These are phyloP conservation scores for Evernia prunastri DNA, from an alignment of 495 filamentous ascomycete species.

Conservation along the genomic window DNA sequence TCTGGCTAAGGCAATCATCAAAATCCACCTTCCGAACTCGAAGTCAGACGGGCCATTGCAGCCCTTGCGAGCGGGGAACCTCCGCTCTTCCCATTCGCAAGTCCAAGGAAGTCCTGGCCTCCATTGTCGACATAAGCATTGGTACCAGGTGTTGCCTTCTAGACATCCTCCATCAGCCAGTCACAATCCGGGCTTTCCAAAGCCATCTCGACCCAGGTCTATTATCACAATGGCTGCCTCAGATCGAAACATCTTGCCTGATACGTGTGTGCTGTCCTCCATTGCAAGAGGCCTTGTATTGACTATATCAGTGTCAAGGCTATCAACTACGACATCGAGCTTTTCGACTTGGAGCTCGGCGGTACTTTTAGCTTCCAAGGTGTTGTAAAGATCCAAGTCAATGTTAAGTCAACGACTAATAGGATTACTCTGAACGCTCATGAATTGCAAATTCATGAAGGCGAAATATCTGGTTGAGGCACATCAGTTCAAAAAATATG, in stretches of 20 bases:
- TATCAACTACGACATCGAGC: slow-evolving; percentile 73
- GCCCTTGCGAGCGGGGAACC: neutral
- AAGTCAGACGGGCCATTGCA: neutral
- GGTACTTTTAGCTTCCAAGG: slow-evolving; percentile 77
- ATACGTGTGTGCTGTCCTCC: slow-evolving; percentile 13
- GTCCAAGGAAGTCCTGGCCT: neutral
- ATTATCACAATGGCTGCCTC: slow-evolving; percentile 13
- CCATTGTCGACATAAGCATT: neutral
- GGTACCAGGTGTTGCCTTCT: neutral
- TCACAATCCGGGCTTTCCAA: neutral
- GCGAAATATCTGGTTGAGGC: slow-evolving; percentile 32
- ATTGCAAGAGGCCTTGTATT: neutral
- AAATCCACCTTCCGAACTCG: neutral
- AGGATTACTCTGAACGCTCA: slow-evolving; percentile 71
- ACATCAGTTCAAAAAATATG: neutral
- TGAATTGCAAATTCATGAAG: slow-evolving; percentile 54
- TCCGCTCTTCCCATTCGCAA: neutral
- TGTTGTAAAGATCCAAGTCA: slow-evolving; percentile 56
- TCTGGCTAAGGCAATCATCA: neutral
- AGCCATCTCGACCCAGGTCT: neutral
- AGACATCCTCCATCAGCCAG: neutral
- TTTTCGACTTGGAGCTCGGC: slow-evolving; percentile 69
- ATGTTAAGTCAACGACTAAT: slow-evolving; percentile 55
- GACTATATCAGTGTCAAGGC: slow-evolving; percentile 61
- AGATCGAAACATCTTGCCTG: slow-evolving; percentile 24